Base-by-base conservation (phyloP, 352 stramenopile species). In the Pythium folliculosum region DNA sequence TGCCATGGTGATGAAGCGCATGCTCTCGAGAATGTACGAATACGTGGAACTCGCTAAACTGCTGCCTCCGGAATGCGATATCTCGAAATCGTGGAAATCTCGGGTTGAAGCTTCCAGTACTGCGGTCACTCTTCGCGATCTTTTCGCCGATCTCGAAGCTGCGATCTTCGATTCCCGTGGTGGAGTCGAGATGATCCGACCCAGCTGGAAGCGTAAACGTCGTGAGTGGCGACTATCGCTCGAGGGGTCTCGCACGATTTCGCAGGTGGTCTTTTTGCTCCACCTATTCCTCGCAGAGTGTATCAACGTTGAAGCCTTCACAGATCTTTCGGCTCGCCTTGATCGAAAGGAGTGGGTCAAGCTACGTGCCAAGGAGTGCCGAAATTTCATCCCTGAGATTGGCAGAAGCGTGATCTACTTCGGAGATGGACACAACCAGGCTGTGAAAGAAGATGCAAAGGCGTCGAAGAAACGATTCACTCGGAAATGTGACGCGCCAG, bases 331-430 rank as follows among this genome's bases (percentile, higher is more conserved):
- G 32, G 77, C 86, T 6, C 73, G 77, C 19, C 72, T 95, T 14
- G 80, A 93, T 59, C 73, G 84, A 22, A 88, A 84, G 16, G 84
- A 95, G 37, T 95, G 84, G 82, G 60, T 95, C 37, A 89, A 93
- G 65, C 67, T 95, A 32, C 83, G 84, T 22, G 64, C 75, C 5
- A 93, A 95, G 49, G 83, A 92, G 38, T 75, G 66, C 4, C 72
- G 81, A 32, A 93, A 93, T 54, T 95, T 92, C 60, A 82, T 92
- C 61, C 87, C 87, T 13, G 87, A 95, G 25, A 63, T 81, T 17
- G 84, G 77, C 56, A 80, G 81, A 19, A 60, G 77, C 10, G 77
- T 93, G 32, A 67, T 93, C 9, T 95, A 95, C 56, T 95, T 95
- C 43, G 87, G 87, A 30, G 81, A 93, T 96, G 87, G 87, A 1